Percentiles rank a stretch among this genome's conserved stretches.
These are phyloP conservation scores for Tricholoma matsutake DNA, from an alignment of 768 basidiomycete species.

Conservation along the genomic window DNA sequence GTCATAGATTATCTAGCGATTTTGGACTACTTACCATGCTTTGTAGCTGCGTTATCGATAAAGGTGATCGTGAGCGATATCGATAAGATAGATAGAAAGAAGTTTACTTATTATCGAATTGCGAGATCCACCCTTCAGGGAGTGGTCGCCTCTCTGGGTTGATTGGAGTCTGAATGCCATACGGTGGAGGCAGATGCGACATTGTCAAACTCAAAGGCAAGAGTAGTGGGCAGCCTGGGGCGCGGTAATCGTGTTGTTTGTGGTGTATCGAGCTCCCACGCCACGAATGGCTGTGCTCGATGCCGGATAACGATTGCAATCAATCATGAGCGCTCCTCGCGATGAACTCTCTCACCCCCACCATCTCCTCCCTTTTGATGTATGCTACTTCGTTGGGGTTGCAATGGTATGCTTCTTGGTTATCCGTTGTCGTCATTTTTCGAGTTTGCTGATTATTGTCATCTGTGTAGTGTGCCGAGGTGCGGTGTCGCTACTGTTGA, in stretches of 20 bases:
- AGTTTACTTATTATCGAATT: too few relatives aligned
- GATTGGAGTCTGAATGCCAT: too few relatives aligned
- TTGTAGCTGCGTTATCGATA: too few relatives aligned
- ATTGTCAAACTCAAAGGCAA: too few relatives aligned
- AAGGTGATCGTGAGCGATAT: too few relatives aligned
- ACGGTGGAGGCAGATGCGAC: too few relatives aligned
- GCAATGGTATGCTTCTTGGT: not conserved
- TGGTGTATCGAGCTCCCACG: not conserved
- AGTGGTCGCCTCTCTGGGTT: too few relatives aligned
- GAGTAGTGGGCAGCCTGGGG: too few relatives aligned
- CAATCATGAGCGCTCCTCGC: not conserved
- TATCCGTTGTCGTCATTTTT: not conserved
- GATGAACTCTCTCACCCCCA: not conserved
- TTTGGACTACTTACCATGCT: too few relatives aligned
- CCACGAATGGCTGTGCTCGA: not conserved
- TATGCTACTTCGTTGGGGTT: not conserved
- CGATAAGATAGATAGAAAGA: too few relatives aligned
- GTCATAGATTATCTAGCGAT: too few relatives aligned
- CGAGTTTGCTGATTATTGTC: not conserved
- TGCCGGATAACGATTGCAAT: not conserved
- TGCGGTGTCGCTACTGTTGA: not conserved
- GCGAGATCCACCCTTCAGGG: too few relatives aligned
- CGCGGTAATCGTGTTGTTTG: not conserved
- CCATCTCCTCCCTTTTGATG: not conserved
- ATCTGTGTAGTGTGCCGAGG: not conserved